Evolutionary conservation across 352 stramenopile genomes (phyloP), one percentile per base, ranked within the genome.

Genomic region (Globisporangium orthogonon): DNA sequence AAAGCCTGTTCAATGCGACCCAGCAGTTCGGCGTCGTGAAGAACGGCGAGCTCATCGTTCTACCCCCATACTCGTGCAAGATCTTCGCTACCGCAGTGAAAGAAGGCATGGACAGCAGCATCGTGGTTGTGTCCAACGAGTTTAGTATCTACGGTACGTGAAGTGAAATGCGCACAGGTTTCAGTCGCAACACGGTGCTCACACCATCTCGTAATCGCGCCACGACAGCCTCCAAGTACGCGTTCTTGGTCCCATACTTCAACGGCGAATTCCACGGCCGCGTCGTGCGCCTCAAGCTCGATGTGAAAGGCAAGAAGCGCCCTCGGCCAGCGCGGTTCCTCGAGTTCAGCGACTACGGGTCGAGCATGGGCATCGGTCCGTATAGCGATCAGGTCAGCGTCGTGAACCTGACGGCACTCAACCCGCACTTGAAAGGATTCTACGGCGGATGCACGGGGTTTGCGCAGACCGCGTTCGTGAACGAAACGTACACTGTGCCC

Each of bases 261-360:
- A 89, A 91, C 50, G 69, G 71, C 6, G 60, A 64, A 4, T 93
- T 81, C 57, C 83, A 93, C 56, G 83, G 83, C 28, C 54, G 62
- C 30, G 76, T 93, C 13, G 69, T 69, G 7, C 76, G 77, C 6
- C 72, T 93, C 17, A 70, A 91, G 56, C 61, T 93, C 1, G 83
- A 91, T 41, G 71, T 88, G 28, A 79, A 82, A 31, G 80, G 80
- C 30, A 89, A 87, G 50, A 93, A 93, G 48, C 75, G 80, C 0
- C 80, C 83, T 37, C 76, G 83, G 1, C 80, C 80, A 7, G 80
- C 83, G 40, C 75, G 76, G 15, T 90, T 89, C 37, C 77, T 80
- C 43, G 83, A 93, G 48, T 89, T 93, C 59, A 93, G 80, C 41
- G 77, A 90, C 60, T 88, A 91, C 54, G 74, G 88, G 10, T 81